These are phyloP conservation scores for Fusarium solani-melongenae DNA, from an alignment of 2,329 filamentous ascomycete genomes.

Conservation along the genomic window DNA sequence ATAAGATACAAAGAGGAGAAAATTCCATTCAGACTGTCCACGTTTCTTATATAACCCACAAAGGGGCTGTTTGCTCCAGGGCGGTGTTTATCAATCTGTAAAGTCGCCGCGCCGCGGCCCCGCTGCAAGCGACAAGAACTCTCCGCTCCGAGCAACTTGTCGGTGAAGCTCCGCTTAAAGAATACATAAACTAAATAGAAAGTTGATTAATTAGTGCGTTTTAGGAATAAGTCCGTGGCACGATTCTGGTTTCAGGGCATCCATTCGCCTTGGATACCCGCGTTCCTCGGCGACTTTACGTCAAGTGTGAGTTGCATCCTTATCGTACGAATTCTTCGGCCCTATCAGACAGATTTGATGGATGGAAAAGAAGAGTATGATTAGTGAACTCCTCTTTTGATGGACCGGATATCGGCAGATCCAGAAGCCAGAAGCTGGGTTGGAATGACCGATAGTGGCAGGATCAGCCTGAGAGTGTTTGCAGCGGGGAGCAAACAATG, in stretches of 20 bases:
- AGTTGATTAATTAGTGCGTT: neutral
- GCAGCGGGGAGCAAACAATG: neutral
- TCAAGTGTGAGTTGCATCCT: neutral
- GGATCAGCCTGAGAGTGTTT: neutral
- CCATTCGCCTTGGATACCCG: neutral
- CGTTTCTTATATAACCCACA: neutral
- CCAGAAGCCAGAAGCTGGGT: neutral
- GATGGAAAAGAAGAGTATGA: neutral
- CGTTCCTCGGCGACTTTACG: neutral
- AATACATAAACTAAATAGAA: too few species aligned
- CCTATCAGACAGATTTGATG: accelerated
- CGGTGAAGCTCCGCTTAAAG: neutral
- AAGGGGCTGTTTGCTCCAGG: neutral
- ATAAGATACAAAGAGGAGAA: neutral
- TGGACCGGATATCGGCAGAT: neutral
- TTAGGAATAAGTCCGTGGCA: neutral
- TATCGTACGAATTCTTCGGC: neutral
- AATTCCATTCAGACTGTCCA: neutral
- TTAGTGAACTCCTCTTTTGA: neutral
- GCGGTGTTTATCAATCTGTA: neutral
- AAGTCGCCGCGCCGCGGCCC: neutral
- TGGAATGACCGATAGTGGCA: neutral
- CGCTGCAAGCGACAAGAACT: neutral
- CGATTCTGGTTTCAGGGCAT: neutral
- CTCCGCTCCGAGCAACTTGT: neutral